Base-by-base conservation (phyloP, 768 basidiomycete species). In the Postia placenta region DNA sequence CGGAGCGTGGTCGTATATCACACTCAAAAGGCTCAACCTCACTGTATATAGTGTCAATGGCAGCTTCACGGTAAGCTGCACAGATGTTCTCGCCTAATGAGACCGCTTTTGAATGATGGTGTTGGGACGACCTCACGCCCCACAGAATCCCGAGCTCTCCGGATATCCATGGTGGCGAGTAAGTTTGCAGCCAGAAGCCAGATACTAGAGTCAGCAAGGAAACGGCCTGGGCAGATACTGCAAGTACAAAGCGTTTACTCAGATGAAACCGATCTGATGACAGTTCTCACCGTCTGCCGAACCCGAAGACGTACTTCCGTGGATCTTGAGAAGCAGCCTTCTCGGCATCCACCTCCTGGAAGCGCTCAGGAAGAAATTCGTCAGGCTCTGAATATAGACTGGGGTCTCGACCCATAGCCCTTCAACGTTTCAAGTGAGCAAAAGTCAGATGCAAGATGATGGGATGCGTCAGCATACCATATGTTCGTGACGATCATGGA, bases 161-260 rank as follows among this genome's bases (percentile, higher is more conserved):
- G 60, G 24, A 81, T 69, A 52, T 75, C 64, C 58, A 80, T 68
- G 11, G 72, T 63, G 12, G 76, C 68, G 30, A 76, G 56, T n/a
- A 80, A 63, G 49, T 63, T 67, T 1, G 75, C 70, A 15, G 69
- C 67, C 37, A 74, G 69, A 38, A 72, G 58, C 72, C 72, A 81
- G 28, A 75, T 58, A 46, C 64, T 72, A 3, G 65, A 55, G 47
- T 79, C 74, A 2, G 75, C 80, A 42, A 81, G 71, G 54, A 76
- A 66, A 30, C 74, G 67, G 9, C 81, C 79, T 4, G 80, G 78
- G 54, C 81, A 83, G 48, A 74, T 67, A 49, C 76, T 77, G 39
- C 22, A 50, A 5, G 38, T n/a, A 17, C 9, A 15, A 7, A n/a
- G n/a, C n/a, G 55, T 51, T 19, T 48, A 56, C 24, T 26, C 15